A percentile compares a stretch with the other conserved stretches of the same genome.
Conservation (phyloP, 106 monocot species). For the Dendrobium nobile region DNA sequence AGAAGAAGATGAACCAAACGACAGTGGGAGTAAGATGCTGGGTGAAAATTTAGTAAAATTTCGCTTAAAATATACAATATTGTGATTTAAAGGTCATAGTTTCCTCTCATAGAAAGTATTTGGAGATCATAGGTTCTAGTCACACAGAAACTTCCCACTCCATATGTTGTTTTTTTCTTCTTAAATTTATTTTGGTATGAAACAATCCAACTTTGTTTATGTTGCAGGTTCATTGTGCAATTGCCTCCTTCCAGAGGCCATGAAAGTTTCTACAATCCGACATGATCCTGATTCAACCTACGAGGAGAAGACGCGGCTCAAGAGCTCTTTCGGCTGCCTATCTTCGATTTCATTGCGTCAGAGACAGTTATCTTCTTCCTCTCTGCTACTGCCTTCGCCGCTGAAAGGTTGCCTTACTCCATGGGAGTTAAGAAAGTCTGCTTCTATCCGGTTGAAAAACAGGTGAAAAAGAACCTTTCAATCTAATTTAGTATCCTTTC, state of each 20-base stretch:
- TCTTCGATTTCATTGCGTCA: conserved; percentile 56
- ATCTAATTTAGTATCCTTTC: conserved; percentile 4
- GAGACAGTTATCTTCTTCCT: conserved; percentile 20
- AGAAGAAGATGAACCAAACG: no score
- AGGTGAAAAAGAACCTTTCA: neutral
- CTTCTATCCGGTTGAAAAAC: neutral
- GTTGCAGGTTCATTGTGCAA: conserved; percentile 60
- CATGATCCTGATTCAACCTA: conserved; percentile 46
- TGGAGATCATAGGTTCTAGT: no score
- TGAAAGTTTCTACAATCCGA: conserved; percentile 28
- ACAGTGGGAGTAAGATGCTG: no score
- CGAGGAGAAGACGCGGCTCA: conserved; percentile 49
- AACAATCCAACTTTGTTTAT: neutral
- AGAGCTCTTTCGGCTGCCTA: conserved; percentile 40
- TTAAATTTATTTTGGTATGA: neutral
- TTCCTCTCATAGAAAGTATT: no score
- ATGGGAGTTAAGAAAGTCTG: conserved; percentile 9
- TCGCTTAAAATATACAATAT: no score
- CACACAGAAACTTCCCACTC: no score
- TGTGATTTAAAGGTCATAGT: no score
- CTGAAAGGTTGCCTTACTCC: conserved; percentile 18
- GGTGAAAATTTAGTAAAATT: no score
- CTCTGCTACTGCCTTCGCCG: conserved; percentile 37
- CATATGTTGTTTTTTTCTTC: no score
- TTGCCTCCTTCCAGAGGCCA: conserved; percentile 53